Conservation (phyloP, 1,284 basidiomycete species). For the Puccinia sorghi region DNA sequence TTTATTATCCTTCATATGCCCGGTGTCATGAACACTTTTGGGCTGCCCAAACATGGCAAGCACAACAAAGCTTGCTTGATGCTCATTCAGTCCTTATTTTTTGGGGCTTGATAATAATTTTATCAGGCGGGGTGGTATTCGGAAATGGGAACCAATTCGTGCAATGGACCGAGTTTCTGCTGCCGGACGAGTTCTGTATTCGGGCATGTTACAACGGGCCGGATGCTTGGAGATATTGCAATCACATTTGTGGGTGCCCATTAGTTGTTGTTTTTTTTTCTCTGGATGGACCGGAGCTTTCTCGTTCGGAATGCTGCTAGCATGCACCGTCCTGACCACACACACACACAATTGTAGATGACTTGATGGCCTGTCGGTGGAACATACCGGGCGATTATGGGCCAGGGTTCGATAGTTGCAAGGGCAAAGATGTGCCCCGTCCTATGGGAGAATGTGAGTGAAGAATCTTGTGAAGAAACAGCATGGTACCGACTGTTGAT, state of each 20-base stretch:
- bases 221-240: conserved; percentile 48
- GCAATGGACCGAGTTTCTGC: conserved; percentile 44
- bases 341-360: conserved; percentile 2
- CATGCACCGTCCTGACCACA: background rate
- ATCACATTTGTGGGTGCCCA: conserved; percentile 31
- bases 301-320: no score
- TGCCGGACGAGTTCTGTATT: conserved; percentile 40
- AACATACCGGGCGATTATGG: conserved; percentile 41
- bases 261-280: no score
- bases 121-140: conserved; percentile 28
- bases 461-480: background rate
- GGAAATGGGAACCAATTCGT: conserved; percentile 42
- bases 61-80: background rate
- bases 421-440: conserved; percentile 37
- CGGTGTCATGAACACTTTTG: no score
- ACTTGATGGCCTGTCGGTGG: conserved; percentile 47
- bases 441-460: conserved; percentile 49
- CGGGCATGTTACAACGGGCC: conserved; percentile 44
- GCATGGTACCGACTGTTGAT: background rate
- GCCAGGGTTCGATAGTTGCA: conserved; percentile 40
- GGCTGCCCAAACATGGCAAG: background rate
- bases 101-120: background rate
- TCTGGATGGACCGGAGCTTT: no score
- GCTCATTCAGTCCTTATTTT: background rate
- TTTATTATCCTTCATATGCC: background rate